Evolutionary conservation across 2,329 filamentous ascomycete species (phyloP), one percentile per base, ranked within the genome.

Genomic region (Fusarium algeriense): DNA sequence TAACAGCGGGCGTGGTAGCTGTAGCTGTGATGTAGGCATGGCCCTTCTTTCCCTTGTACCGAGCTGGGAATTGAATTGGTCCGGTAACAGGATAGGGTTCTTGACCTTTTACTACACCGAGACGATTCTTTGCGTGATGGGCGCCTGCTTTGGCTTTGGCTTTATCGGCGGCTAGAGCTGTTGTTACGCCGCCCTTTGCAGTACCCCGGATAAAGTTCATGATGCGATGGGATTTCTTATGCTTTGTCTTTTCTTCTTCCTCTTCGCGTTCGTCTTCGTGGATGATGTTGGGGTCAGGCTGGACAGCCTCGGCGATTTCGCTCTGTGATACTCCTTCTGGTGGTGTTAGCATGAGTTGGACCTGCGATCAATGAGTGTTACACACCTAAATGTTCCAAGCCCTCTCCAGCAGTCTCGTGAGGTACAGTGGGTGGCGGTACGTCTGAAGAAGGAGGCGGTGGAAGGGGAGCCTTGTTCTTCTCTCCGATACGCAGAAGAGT

Each of bases 401-500:
- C 70, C n/a, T 81, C 78, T 5, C 80, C 82, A 1, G 83, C 83
- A 12, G 85, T 83, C 3, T 84, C 81, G 35, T 88, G 83, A 3
- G 85, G 79, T 28, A 79, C 70, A 3, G 81, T 75, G 0, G 82
- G 79, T 0, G 85, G 83, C 0, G 81, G 78, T 0, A 77, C 74
- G 23, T 78, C 75, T 5, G 80, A 78, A 0, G 75, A 70, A 0
- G 85, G 85, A 0, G 86, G 86, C 0, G 88, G 90, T 0, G 93
- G 93, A 0, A 97, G 81, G 1, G 94, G 94, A 1, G 92, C 91
- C 71, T 92, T 92, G 81, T 95, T 95, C 14, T 88, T 89, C 80
- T 97, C 94, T 43, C 93, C 93, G 34, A 95, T 90, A 8, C 94
- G 91, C 14, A 97, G 88, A 3, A 97, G 85, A 0, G 93, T 97